Percentiles rank a stretch among this genome's conserved stretches.
These are phyloP conservation scores for Paecilomyces variotii DNA, from an alignment of 2,329 filamentous ascomycete species.

Conservation along the genomic window DNA sequence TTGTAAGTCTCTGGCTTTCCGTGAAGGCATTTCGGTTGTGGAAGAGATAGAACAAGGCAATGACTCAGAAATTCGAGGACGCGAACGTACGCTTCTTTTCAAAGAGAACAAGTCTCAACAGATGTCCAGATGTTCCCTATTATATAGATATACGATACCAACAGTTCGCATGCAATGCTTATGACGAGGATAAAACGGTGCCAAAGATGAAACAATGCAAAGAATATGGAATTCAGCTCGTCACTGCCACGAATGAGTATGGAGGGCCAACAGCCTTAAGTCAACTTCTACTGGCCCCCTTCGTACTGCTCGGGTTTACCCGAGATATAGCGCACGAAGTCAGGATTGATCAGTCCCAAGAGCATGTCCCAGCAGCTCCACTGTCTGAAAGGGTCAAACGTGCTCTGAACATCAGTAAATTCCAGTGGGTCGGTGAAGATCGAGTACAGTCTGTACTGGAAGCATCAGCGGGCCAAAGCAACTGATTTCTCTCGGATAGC, in stretches of 20 bases:
- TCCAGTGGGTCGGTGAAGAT: not conserved
- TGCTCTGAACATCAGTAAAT: not conserved
- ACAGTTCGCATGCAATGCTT: not conserved
- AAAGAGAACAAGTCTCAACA: not conserved
- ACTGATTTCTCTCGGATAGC: not conserved
- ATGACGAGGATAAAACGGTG: not conserved
- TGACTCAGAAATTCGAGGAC: not conserved
- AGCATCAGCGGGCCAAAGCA: not conserved
- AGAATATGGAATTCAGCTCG: not conserved
- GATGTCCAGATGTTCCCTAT: not conserved
- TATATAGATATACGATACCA: not conserved
- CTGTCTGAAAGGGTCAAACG: not conserved
- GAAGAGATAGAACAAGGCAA: not conserved
- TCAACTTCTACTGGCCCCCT: not conserved
- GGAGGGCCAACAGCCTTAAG: not conserved
- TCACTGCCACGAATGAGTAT: not conserved
- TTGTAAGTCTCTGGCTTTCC: constrained; percentile 4
- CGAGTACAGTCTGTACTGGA: not conserved
- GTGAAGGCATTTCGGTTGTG: constrained; percentile 1
- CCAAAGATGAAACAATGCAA: not conserved
- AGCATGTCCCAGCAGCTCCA: not conserved
- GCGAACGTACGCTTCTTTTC: not conserved
- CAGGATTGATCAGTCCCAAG: not conserved
- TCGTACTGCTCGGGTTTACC: not conserved
- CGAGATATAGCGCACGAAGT: not conserved